Percentiles rank a stretch among this genome's conserved stretches.
phyloP scores from a whole-genome alignment of 2,329 filamentous ascomycete genomes.

The Sarocladiaceae sp. region DNA sequence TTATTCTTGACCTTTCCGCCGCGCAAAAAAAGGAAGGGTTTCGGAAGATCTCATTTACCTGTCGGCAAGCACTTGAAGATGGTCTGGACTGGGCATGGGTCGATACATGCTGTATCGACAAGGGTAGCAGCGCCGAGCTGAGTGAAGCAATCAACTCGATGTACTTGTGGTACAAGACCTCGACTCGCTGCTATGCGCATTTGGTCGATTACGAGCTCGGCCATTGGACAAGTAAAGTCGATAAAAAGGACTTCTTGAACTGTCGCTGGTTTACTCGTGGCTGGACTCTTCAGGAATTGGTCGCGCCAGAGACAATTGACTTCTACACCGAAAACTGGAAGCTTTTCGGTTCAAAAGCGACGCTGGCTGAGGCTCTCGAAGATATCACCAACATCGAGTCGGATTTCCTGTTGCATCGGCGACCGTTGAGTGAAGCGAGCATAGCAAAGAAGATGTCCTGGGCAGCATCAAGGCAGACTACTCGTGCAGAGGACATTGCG shows the following conservation, averaged over 20 bases:
- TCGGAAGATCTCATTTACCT: neutral
- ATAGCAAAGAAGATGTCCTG: too few species aligned
- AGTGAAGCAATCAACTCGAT: conserved; percentile 24
- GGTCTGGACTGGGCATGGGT: conserved; percentile 15
- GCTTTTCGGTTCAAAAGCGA: conserved; percentile 21
- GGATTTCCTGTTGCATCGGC: too few species aligned
- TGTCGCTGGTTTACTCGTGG: conserved; percentile 30
- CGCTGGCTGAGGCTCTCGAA: too few species aligned
- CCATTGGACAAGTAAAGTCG: neutral
- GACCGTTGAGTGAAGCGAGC: too few species aligned
- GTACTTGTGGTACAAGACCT: conserved; percentile 20
- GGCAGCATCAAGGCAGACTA: too few species aligned
- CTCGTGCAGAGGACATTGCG: too few species aligned
- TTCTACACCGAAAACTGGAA: conserved; percentile 27
- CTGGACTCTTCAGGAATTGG: too few species aligned
- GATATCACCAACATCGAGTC: too few species aligned
- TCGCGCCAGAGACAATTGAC: conserved; percentile 65
- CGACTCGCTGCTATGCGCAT: conserved; percentile 22
- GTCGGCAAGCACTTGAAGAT: neutral
- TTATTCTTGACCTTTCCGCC: neutral
- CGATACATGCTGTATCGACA: conserved; percentile 24
- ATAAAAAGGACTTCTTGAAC: conserved; percentile 11
- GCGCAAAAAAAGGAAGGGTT: neutral
- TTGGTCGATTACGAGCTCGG: conserved; percentile 15
- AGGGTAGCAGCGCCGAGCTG: conserved; percentile 19